Evolutionary conservation across 768 basidiomycete species (phyloP), one percentile per base, ranked within the genome.

Genomic region (Calocera cornea): DNA sequence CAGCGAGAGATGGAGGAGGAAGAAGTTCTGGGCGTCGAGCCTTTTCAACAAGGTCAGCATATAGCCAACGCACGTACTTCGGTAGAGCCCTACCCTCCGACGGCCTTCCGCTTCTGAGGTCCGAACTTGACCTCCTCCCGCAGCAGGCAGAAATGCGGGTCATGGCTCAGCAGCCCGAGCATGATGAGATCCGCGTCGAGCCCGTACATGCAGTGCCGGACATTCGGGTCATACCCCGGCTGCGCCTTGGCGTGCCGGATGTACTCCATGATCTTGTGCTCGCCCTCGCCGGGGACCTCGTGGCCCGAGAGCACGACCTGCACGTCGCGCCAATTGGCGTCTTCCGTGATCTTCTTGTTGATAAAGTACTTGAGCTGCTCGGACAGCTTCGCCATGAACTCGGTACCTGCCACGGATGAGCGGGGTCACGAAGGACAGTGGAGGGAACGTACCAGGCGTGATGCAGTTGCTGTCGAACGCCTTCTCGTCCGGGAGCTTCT

Each of bases 241-340:
- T 98, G 97, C 34, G 97, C 95, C 72, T 95, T 89, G 65, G 89
- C 87, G 69, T 93, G 79, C 41, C 97, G 88, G 75, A 99, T 98
- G 78, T 95, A 99, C 76, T 97, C 97, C 90, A 98, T 97, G 72
- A 99, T 95, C 82, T 99, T 99, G 84, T 99, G 97, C 75, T 99
- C 97, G 68, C 97, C 97, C 78, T 99, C 97, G 71, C 97, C 97
- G 0, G 97, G 97, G 1, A 97, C 95, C 72, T 99, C 95, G 76
- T 98, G 94, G 12, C 97, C 97, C 33, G 92, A 95, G 40, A 99
- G 81, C 41, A 99, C 90, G 24, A 98, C 93, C 73, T 93, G 82
- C 44, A 98, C 86, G 66, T 88, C 84, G 68, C 91, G 81, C 97
- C 97, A 99, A 75, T 94, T 88, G 1, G 97, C 85, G 77, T 99